Percentiles rank a stretch among this genome's conserved stretches.
These are phyloP conservation scores for Boletales sp. DNA, from an alignment of 768 basidiomycete genomes.

Conservation along the genomic window DNA sequence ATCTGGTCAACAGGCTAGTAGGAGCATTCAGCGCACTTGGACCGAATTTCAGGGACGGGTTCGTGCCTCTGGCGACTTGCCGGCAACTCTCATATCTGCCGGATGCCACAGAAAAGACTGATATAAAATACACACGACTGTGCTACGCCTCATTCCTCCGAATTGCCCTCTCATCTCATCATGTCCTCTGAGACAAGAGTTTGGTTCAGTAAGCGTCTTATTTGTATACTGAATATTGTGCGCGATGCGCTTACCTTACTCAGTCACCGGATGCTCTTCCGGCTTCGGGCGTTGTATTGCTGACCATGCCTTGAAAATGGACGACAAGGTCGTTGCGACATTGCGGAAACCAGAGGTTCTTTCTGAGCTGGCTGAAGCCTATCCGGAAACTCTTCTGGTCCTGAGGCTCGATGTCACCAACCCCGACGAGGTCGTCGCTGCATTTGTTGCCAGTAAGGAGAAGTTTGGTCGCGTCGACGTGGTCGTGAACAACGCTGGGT, in stretches of 20 bases:
- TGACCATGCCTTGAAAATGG: constrained; percentile 30
- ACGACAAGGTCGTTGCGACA: constrained; percentile 42
- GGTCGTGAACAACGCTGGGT: constrained; percentile 30
- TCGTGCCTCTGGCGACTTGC: no score
- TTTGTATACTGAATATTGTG: no score
- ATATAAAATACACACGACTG: no score
- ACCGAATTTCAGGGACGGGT: no score
- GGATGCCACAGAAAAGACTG: no score
- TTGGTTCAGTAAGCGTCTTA: constrained; percentile 18
- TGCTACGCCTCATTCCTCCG: no score
- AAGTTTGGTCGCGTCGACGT: constrained; percentile 30
- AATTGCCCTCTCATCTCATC: no score
- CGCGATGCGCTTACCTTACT: background rate
- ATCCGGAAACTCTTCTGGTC: constrained; percentile 31
- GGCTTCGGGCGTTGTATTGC: constrained; percentile 36
- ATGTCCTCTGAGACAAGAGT: constrained; percentile 11
- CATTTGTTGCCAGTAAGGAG: constrained; percentile 31
- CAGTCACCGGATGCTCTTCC: constrained; percentile 40
- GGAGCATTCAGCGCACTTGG: no score
- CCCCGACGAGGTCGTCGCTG: constrained; percentile 27
- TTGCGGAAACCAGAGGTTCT: constrained; percentile 36
- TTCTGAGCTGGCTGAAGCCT: constrained; percentile 20
- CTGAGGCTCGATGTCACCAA: constrained; percentile 40
- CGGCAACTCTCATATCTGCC: no score
- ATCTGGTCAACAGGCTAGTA: no score